Evolutionary conservation across 176 grass and related monocot genomes (phyloP), one percentile per base, ranked within the genome.

Genomic region (Juncus effusus): DNA sequence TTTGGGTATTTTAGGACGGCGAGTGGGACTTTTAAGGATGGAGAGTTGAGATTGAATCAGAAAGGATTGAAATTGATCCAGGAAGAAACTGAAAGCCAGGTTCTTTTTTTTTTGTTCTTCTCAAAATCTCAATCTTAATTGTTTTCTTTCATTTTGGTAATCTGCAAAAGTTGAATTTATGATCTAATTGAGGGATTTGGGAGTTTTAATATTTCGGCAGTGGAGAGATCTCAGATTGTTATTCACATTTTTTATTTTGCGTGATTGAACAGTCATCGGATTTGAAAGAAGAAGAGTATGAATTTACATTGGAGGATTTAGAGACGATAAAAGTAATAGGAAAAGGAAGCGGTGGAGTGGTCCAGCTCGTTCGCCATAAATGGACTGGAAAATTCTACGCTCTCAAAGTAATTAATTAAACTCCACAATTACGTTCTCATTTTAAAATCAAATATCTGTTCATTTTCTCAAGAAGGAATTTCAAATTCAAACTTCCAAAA

Each of bases 251-350:
- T 3, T 53, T 41, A 41, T 19, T 40, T 1, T 11, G 5, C 63
- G 56, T 62, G 28, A 13, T 16, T 15, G 55, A 60, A 67, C 74
- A 92, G 63, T 72, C 80, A 38, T 78, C 80, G 73, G 71, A 92
- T 42, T 42, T 82, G 47, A 88, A 85, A 62, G 82, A 83, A 51
- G 82, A 88, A 74, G 93, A 92, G 76, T 44, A 89, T 56, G 84
- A 88, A 74, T 79, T 91, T 56, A 81, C 79, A 53, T 74, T 83
- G 77, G 93, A 92, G 82, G 88, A 97, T 70, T 80, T 97, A 36
- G 88, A 97, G 68, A 75, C 86, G 60, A 86, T 97, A 64, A 90
- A 97, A 86, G 82, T 97, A 61, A 97, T 92, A 44, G 93, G 93
- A 40, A 97, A 89, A 84, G 93, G 93, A 67, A 97, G 93, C 54